phyloP scores from a whole-genome alignment of 257 asterid species.

The Salvia rosmarinus region DNA sequence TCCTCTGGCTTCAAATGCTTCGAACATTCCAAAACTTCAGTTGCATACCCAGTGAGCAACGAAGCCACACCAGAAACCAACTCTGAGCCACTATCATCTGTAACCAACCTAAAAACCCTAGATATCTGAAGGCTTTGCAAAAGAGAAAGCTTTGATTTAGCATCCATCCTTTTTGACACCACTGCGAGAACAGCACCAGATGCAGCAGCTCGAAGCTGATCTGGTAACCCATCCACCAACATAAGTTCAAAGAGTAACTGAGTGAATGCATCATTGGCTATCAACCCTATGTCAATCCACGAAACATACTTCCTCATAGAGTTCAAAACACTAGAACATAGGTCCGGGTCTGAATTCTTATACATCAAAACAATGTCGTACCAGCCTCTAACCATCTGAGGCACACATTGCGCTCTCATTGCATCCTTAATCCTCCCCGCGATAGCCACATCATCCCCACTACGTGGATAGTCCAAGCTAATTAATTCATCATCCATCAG shows the following conservation, averaged over 20 bases:
- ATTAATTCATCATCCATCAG: conserved; percentile 84
- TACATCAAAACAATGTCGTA: conserved; percentile 64
- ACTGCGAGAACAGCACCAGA: conserved; percentile 74
- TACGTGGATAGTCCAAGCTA: conserved; percentile 81
- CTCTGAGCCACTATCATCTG: conserved; percentile 61
- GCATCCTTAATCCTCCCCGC: conserved; percentile 85
- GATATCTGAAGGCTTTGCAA: conserved; percentile 73
- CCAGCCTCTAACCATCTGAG: conserved; percentile 84
- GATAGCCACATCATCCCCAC: conserved; percentile 59
- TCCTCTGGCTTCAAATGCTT: conserved; percentile 65
- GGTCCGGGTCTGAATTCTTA: conserved; percentile 66
- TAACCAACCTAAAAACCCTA: conserved; percentile 73
- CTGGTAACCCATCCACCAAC: conserved; percentile 62
- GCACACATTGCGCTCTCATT: conserved; percentile 89
- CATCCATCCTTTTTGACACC: conserved; percentile 88
- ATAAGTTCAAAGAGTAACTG: conserved; percentile 75
- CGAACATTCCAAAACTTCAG: conserved; percentile 79
- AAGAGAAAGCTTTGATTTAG: conserved; percentile 68
- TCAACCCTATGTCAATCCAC: conserved; percentile 95
- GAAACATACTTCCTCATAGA: conserved; percentile 71
- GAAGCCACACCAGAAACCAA: conserved; percentile 69
- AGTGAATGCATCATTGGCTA: conserved; percentile 69
- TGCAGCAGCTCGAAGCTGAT: conserved; percentile 75
- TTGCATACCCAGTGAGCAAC: conserved; percentile 83
- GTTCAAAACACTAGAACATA: conserved; percentile 76